phyloP scores from a whole-genome alignment of 75 land plant genomes.

The Cupressus sempervirens region DNA sequence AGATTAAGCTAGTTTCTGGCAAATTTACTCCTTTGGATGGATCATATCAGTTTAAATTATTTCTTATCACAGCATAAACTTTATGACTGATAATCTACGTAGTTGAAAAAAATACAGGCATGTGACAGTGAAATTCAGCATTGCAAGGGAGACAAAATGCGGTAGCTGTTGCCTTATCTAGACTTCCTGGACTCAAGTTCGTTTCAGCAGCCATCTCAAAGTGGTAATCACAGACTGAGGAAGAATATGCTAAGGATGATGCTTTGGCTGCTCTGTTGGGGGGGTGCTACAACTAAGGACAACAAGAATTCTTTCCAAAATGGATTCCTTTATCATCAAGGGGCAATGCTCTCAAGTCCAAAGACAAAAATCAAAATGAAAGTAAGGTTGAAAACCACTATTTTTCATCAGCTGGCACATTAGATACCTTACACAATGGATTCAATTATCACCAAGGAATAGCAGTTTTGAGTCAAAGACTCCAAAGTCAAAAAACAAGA shows the following conservation, averaged over 20 bases:
- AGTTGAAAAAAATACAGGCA: background rate
- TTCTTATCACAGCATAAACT: background rate
- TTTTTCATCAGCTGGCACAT: background rate
- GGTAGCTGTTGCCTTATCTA: background rate
- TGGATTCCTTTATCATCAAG: no score
- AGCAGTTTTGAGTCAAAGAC: background rate
- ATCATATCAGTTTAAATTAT: background rate
- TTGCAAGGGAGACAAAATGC: background rate
- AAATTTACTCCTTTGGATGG: background rate
- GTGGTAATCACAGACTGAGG: background rate
- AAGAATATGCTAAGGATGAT: background rate
- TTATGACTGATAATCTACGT: background rate
- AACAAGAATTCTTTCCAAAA: background rate
- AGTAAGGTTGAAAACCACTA: background rate
- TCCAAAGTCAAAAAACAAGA: background rate
- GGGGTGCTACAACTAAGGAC: background rate
- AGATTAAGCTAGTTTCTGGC: background rate
- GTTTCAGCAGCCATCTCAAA: background rate
- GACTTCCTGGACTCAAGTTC: background rate
- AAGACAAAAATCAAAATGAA: background rate
- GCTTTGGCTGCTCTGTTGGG: background rate
- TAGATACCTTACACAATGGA: background rate
- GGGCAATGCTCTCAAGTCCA: background rate
- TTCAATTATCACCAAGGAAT: background rate
- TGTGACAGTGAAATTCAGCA: background rate